These are phyloP conservation scores for Syzygium malaccense DNA, from an alignment of 441 rosid genomes.

Conservation along the genomic window DNA sequence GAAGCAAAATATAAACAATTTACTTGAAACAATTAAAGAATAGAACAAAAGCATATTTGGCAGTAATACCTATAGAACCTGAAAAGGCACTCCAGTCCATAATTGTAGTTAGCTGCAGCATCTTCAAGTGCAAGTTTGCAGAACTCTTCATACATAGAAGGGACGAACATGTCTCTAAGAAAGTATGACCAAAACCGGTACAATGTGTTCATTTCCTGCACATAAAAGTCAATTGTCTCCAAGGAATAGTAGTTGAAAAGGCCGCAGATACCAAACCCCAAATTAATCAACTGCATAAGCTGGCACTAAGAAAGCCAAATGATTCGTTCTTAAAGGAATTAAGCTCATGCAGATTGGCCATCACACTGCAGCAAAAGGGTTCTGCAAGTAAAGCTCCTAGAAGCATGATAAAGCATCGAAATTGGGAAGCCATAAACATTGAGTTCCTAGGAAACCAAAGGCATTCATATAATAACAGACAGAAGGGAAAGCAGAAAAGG, in stretches of 20 bases:
- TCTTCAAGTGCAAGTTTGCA: constrained; percentile 79
- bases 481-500: background rate
- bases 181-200: constrained; percentile 96
- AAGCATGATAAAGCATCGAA: background rate
- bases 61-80: constrained; percentile 82
- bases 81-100: constrained; percentile 93
- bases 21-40: constrained; percentile 1
- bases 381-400: background rate
- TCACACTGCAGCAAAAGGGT: background rate
- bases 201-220: constrained; percentile 98
- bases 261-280: background rate
- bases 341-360: background rate
- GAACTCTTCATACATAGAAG: constrained; percentile 85
- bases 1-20: background rate
- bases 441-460: background rate
- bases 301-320: background rate
- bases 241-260: background rate
- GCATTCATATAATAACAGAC: background rate
- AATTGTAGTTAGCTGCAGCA: constrained; percentile 71
- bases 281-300: background rate
- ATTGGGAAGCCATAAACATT: background rate
- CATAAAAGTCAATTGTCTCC: background rate
- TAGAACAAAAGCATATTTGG: background rate
- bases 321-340: background rate
- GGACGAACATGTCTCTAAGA: constrained; percentile 68